Evolutionary conservation across 352 stramenopile species (phyloP).

Genomic region (Pythium utonaiense): DNA sequence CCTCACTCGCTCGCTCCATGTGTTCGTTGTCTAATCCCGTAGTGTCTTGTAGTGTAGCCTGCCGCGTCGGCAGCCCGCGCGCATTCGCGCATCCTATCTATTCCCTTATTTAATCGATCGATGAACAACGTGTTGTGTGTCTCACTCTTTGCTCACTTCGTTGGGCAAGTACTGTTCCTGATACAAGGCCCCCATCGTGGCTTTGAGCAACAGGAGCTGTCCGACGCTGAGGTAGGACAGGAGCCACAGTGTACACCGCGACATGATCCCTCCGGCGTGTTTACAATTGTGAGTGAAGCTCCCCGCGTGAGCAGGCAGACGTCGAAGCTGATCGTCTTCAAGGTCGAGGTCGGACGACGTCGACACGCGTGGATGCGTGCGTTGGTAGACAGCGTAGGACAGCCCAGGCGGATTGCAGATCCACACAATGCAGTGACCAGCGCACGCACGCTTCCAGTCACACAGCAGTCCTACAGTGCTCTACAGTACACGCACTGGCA

Average conservation of each 20-base stretch:
- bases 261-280: not conserved
- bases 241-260: not conserved
- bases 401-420: not conserved
- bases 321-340: no score
- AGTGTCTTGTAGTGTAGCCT: not conserved
- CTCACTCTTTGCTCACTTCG: not conserved
- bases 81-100: not conserved
- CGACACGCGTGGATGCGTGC: not conserved
- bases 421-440: no score
- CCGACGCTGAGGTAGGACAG: not conserved
- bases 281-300: not conserved
- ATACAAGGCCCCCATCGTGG: no score
- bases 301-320: no score
- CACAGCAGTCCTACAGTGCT: no score
- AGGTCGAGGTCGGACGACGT: not conserved
- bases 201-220: not conserved
- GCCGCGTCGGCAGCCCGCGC: not conserved
- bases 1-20: no score
- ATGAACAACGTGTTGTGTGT: not conserved
- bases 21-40: not conserved
- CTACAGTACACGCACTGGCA: no score
- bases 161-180: no score
- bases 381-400: not conserved
- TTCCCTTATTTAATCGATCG: constrained; percentile 4
- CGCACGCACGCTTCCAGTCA: no score